Base-by-base conservation (phyloP, 768 basidiomycete genomes). In the Mycena pura region DNA sequence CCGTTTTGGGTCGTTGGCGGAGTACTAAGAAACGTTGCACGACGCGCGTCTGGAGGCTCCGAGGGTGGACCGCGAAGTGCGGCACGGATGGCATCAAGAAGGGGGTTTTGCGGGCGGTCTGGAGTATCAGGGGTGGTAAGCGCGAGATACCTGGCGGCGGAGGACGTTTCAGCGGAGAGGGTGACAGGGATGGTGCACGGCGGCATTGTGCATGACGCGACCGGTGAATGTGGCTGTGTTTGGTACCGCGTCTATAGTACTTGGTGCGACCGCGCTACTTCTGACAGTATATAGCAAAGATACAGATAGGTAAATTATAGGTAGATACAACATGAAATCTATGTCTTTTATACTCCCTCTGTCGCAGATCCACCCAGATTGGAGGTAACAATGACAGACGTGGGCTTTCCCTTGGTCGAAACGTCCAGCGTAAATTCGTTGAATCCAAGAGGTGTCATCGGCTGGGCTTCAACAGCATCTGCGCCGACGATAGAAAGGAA, bases 21-120 rank as follows among this genome's bases (percentile, higher is more conserved):
- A 6, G 77, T 78, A 47, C 82, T 80, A 32, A 83, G 76, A 11
- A 79, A 64, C 40, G 78, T 74, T 52, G 77, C 67, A 34, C 48
- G 57, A 34, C 53, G 52, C 14, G 51, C 32, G 14, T 62, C 51
- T 34, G 56, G 46, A 36, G 74, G 70, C 43, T 79, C 78, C 29
- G 81, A 77, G 38, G 81, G 78, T 17, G 82, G 77, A 44, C 87
- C 87, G 29, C 82, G 85, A 36, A 91, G 76, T 14, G 86, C 87
- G n/a, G 70, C 72, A 36, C 82, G 82, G 51, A 91, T 88, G 24
- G 88, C 77, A 57, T 76, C 78, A 36, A 91, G 77, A 1, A 92
- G 75, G 22, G 39, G 44, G 21, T 22, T 48, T 13, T 24, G 54
- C 0, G 54, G 60, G n/a, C 21, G 43, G 15, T 56, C 49, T 19